Percentiles rank a stretch among this genome's conserved stretches.
These are phyloP conservation scores for Paxillus rubicundulus DNA, from an alignment of 768 basidiomycete genomes.

Conservation along the genomic window DNA sequence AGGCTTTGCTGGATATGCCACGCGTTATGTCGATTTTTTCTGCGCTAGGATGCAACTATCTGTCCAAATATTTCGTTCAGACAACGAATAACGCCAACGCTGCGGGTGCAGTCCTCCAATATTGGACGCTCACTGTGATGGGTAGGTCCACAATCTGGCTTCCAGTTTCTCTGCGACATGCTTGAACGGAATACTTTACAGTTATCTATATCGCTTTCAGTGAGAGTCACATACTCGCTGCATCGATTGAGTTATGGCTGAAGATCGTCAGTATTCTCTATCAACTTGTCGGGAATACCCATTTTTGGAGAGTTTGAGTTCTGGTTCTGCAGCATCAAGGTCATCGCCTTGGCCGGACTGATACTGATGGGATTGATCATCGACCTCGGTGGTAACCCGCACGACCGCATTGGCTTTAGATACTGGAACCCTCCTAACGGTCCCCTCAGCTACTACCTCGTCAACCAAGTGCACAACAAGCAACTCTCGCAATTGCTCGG, in stretches of 20 bases:
- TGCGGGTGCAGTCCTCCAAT: conserved; percentile 51
- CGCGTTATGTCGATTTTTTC: conserved; percentile 67
- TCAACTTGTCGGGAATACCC: conserved; percentile 62
- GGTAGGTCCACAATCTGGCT: conserved; percentile 33
- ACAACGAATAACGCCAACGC: conserved; percentile 68
- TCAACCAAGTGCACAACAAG: conserved; percentile 34
- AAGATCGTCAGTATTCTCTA: conserved; percentile 40
- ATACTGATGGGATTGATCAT: conserved; percentile 50
- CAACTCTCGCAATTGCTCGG: conserved; percentile 34
- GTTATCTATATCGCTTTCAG: conserved; percentile 60
- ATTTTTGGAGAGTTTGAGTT: conserved; percentile 60
- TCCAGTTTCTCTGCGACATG: background rate
- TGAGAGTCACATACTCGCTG: conserved; percentile 24
- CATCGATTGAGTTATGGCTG: background rate
- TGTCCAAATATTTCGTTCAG: conserved; percentile 60
- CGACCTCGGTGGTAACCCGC: conserved; percentile 50
- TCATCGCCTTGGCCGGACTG: conserved; percentile 40
- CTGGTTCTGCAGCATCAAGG: conserved; percentile 48
- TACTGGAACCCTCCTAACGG: conserved; percentile 39
- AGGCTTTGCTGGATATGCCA: conserved; percentile 55
- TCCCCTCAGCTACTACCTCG: conserved; percentile 20
- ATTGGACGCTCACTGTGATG: conserved; percentile 52
- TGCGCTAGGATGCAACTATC: conserved; percentile 48
- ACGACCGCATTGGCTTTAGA: conserved; percentile 43
- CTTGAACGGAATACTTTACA: conserved; percentile 16